Base-by-base conservation (phyloP, 2,329 filamentous ascomycete species). In the Acrocalymma vagum region DNA sequence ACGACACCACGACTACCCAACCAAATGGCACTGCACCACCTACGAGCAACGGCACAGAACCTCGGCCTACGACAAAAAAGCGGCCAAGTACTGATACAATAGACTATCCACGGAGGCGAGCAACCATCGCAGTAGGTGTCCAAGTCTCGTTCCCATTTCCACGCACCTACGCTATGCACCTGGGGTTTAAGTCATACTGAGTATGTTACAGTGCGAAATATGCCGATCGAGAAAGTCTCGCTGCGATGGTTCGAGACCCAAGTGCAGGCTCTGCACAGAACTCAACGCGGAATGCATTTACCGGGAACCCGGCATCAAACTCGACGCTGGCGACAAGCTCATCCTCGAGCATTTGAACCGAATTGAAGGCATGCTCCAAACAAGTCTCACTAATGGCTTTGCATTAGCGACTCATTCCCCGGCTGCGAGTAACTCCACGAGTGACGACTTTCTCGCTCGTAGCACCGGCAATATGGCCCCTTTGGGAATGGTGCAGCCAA, bases 251-350 rank as follows among this genome's bases (percentile, higher is more conserved):
- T 86, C 81, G 8, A 85, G 89, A 55, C 89, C 89, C 29, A 93
- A 91, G 69, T 94, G 89, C 73, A 87, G 90, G 68, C 83, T 94
- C 23, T 94, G 89, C 71, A 84, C 86, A 8, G 89, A 93, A 65
- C 76, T 93, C 26, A 87, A 88, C 38, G 89, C 88, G 29, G 87
- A 93, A 50, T 94, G 89, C 69, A 80, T 92, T 52, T 94, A 94
- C 68, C 82, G 89, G 50, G 89, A 94, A 65, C 89, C 89, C 6
- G 88, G 88, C 3, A 89, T 93, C 75, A 94, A 94, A 72, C 81
- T 94, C 8, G 89, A 94, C 65, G 88, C 88, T 23, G 89, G 89
- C 52, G 89, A 93, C 74, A 93, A 92, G 72, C 77, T 94, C 41
- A 94, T 94, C 47, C 74, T 94, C 24, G 89, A 93, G 64, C 85